Base-by-base conservation (phyloP, 495 filamentous ascomycete genomes). In the Geoglossum glabrum region DNA sequence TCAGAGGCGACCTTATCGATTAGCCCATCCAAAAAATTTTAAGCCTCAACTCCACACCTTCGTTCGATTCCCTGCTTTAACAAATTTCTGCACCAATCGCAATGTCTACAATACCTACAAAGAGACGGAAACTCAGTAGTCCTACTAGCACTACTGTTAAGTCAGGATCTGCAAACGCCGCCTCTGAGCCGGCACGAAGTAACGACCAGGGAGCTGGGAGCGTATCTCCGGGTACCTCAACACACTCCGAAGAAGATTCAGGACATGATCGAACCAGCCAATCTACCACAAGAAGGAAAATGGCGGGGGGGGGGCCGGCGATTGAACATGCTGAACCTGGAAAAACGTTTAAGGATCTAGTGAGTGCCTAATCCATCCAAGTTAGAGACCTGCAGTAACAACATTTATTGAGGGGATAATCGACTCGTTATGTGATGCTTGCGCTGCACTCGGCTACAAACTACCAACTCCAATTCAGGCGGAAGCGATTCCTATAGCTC, bases 371-470 rank as follows among this genome's bases (percentile, higher is more conserved):
- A 5, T n/a, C 11, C 21, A n/a, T 54, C 15, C 51, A n/a, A 27
- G 51, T 31, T 2, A 17, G 15, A 54, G 3, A 31, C 17, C 28
- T 54, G 30, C 13, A 11, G 31, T 57, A 31, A 61, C 34, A 21
- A 15, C 51, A 57, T 55, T 64, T 61, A 59, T n/a, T 57, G 62
- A 74, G 69, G 90, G 92, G 19, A 76, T 98, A 47, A 89, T 93
- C 63, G 85, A 90, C 43, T 76, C 82, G 8, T 76, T 98, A 61
- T 90, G 85, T 64, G 88, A 96, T 58, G 87, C 90, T 3, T 98
- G 92, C 65, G 73, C 72, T 10, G 73, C 75, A 1, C 74, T 96
- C 36, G 85, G 85, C 57, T 98, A 85, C 74, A 93, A 86, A 63
- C 68, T 76, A 9, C 88, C 92, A 3, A 74, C 71, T 23, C 66